Base-by-base conservation (phyloP, 2,329 filamentous ascomycete genomes). In the Lasiodiplodia sp. region DNA sequence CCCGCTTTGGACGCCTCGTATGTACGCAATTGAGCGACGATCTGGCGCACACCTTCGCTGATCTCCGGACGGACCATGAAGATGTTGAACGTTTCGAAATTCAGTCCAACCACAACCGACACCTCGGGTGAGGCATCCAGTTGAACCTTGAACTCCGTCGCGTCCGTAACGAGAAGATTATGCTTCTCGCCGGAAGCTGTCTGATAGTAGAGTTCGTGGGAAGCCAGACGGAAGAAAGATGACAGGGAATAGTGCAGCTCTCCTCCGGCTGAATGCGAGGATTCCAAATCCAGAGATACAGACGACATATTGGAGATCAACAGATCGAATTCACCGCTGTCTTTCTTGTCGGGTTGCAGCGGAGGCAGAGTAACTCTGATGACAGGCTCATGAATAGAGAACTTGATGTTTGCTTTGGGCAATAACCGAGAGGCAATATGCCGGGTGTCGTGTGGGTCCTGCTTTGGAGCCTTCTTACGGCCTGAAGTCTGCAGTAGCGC, bases 311-410 rank as follows among this genome's bases (percentile, higher is more conserved):
- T 96, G 1, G 93, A 97, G 58, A 99, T 97, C 55, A 99, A 91
- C 37, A 99, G 86, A 76, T 99, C 96, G 73, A 96, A 98, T 72
- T 98, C 94, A 70, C 94, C 92, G 0, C 89, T 86, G 31, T 89
- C 87, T 51, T 79, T 80, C 65, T 82, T 79, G 4, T 77, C 77
- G 5, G 83, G 79, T 70, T 91, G 88, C 71, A 96, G 88, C 0
- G 95, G 90, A 5, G 94, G 94, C 4, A 99, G 84, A 8, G 94
- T 89, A 71, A 99, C 94, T 73, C 96, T 90, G 71, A 98, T 79
- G 18, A 99, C 96, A 1, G 96, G 96, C 77, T 99, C 96, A 75
- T 99, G 96, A 81, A 99, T 92, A 0, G 96, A 97, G 51, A 98
- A 89, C 76, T 98, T 99, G 79, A 98, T 91, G 75, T 88, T 97